phyloP scores from a whole-genome alignment of 2,329 filamentous ascomycete species.

The Colletotrichum phormii region DNA sequence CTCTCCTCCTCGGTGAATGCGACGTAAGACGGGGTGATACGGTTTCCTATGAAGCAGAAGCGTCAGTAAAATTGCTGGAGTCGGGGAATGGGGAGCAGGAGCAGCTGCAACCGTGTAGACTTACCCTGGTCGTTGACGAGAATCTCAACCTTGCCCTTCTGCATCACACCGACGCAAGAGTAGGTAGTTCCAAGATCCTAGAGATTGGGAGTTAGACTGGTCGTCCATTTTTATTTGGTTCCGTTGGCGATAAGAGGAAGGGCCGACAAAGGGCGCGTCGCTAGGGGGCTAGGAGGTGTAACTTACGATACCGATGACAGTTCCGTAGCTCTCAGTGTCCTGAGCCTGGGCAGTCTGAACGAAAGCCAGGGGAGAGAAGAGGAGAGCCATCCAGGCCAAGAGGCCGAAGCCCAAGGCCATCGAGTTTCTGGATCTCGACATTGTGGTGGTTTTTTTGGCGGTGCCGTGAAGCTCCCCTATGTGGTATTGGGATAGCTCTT shows the following conservation, averaged over 20 bases:
- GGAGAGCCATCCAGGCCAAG: conserved; percentile 89
- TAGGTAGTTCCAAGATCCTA: conserved; percentile 88
- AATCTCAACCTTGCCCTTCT: conserved; percentile 94
- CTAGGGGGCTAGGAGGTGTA: neutral
- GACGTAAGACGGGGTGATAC: conserved; percentile 95
- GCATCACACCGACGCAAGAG: conserved; percentile 95
- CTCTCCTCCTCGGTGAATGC: conserved; percentile 97
- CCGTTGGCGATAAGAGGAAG: neutral
- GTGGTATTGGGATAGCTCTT: conserved; percentile 3
- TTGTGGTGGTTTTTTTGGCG: conserved; percentile 40
- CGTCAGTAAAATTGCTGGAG: conserved; percentile 24
- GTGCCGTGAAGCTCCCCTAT: conserved; percentile 35
- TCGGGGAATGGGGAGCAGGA: neutral
- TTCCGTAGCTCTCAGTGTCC: conserved; percentile 83
- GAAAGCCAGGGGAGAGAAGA: conserved; percentile 89
- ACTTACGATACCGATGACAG: conserved; percentile 90
- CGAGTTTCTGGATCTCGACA: conserved; percentile 73
- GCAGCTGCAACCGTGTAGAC: conserved; percentile 1
- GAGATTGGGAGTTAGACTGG: neutral
- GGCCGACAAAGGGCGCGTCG: neutral
- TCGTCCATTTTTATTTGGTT: neutral
- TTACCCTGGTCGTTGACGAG: conserved; percentile 87
- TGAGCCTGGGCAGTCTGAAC: conserved; percentile 81
- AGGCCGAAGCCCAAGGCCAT: conserved; percentile 86
- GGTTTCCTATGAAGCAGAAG: conserved; percentile 71